Evolutionary conservation across 306 rosid species (phyloP), one percentile per base, ranked within the genome.

Genomic region (Pueraria montana): DNA sequence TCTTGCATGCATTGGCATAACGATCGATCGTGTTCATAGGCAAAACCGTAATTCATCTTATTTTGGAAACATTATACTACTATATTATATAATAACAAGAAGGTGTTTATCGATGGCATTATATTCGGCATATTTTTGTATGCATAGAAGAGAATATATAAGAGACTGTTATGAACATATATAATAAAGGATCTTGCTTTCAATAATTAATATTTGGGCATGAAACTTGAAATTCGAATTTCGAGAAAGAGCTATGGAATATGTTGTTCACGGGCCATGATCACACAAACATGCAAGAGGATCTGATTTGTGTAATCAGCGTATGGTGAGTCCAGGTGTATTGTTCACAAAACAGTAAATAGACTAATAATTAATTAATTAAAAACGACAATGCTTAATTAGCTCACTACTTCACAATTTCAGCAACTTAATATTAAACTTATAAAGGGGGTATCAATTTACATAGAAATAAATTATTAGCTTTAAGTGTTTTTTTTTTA

Each of bases 251-350:
- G 71, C 14, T 32, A 32, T 27, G 43, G 59, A 46, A 62, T 63
- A 78, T 52, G 21, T 66, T 76, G 70, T 46, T 64, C 80, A 75
- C 80, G 82, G 82, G 55, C 65, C 24, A 36, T 50, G 30, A 66
- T 66, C 16, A 66, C 1, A 50, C 65, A 34, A 16, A 24, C 70
- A 77, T 4, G 62, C 59, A 74, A 34, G 13, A 55, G 38, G 21
- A 74, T 74, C 61, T 49, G 12, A 56, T 64, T 63, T 32, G 27
- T 58, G 64, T 58, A 58, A 58, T 58, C 64, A 21, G 16, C 64
- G 6, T 23, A 58, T 58, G 64, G 23, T 32, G 45, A 32, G 3
- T 64, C 4, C 70, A 30, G 21, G 3, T 16, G 11, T 14, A 63
- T 32, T 63, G 45, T 64, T 64, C 71, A 64, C 14, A 17, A 1